A percentile compares a stretch with the other conserved stretches of the same genome.
These are phyloP conservation scores for Teratosphaeria viscida DNA, from an alignment of 2,329 filamentous ascomycete genomes.

Conservation along the genomic window DNA sequence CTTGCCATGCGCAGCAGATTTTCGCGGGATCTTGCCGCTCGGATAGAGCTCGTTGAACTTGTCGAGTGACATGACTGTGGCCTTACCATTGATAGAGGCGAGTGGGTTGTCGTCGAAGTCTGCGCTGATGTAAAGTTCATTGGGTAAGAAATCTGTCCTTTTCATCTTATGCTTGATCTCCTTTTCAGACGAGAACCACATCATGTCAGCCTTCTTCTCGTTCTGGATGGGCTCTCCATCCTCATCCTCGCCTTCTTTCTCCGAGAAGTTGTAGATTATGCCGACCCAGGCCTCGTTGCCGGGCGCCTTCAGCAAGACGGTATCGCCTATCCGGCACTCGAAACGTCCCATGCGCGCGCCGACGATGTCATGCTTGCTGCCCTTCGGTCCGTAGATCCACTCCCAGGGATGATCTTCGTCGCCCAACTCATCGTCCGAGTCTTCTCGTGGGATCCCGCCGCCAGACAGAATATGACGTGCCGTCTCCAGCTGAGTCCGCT, in stretches of 20 bases:
- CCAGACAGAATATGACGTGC: conserved; percentile 43
- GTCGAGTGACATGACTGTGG: conserved; percentile 63
- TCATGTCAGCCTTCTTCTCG: conserved; percentile 71
- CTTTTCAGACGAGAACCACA: conserved; percentile 91
- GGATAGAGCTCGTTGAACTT: conserved; percentile 62
- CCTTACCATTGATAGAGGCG: conserved; percentile 82
- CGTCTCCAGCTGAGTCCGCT: conserved; percentile 33
- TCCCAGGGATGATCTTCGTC: conserved; percentile 42
- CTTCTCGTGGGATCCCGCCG: conserved; percentile 58
- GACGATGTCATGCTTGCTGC: conserved; percentile 43
- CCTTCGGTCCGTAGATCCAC: conserved; percentile 45
- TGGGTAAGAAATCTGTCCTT: conserved; percentile 63
- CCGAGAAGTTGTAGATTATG: conserved; percentile 71
- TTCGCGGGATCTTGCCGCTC: conserved; percentile 61
- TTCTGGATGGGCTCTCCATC: conserved; percentile 31
- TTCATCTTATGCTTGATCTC: conserved; percentile 79
- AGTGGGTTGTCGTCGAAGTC: conserved; percentile 82
- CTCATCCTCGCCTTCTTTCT: conserved; percentile 56
- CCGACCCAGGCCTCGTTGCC: conserved; percentile 89
- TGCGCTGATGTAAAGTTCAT: conserved; percentile 85
- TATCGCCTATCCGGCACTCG: conserved; percentile 70
- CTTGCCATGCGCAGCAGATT: conserved; percentile 66
- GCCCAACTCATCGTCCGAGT: conserved; percentile 77
- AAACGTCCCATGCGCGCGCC: conserved; percentile 77
- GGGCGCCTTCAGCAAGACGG: conserved; percentile 69